Conservation (phyloP, 2,329 filamentous ascomycete species). For the Periconia sp. region DNA sequence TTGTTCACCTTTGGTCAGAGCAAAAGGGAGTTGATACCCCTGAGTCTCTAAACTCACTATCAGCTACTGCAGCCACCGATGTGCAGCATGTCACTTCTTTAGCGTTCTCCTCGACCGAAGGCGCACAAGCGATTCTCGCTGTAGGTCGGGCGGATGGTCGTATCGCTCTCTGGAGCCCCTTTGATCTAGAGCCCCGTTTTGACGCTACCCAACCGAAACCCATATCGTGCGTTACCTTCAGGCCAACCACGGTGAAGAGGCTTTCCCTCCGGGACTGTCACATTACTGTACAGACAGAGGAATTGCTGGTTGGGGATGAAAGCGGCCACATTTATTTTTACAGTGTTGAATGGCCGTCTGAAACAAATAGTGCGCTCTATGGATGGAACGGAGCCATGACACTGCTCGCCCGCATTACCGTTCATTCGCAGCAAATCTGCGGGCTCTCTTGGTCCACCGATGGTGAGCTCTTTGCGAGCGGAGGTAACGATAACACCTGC, state of each 20-base stretch:
- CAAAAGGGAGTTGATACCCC: constrained; percentile 67
- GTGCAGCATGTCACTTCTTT: constrained; percentile 73
- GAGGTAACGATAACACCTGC: constrained; percentile 91
- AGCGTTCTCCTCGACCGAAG: constrained; percentile 83
- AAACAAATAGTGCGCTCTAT: constrained; percentile 67
- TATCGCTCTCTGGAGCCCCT: constrained; percentile 78
- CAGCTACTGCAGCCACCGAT: constrained; percentile 32
- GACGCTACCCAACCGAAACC: constrained; percentile 73
- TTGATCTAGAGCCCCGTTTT: constrained; percentile 74
- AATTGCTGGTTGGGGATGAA: constrained; percentile 87
- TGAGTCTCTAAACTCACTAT: constrained; percentile 60
- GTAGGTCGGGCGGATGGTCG: constrained; percentile 80
- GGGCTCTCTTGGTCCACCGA: constrained; percentile 86
- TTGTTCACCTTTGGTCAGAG: constrained; percentile 91
- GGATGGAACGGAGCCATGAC: constrained; percentile 80
- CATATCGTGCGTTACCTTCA: constrained; percentile 83
- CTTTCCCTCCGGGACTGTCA: constrained; percentile 57
- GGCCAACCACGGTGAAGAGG: constrained; percentile 64
- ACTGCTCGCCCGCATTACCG: constrained; percentile 75
- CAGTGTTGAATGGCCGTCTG: constrained; percentile 78
- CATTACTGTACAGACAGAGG: constrained; percentile 71
- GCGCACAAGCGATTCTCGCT: constrained; percentile 80
- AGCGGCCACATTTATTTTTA: constrained; percentile 85
- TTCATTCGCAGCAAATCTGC: constrained; percentile 90
- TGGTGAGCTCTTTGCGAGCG: constrained; percentile 79